A percentile compares a stretch with the other conserved stretches of the same genome.
Evolutionary conservation across 208 protist species (phyloP).

Genomic region (Angomonas deanei): DNA sequence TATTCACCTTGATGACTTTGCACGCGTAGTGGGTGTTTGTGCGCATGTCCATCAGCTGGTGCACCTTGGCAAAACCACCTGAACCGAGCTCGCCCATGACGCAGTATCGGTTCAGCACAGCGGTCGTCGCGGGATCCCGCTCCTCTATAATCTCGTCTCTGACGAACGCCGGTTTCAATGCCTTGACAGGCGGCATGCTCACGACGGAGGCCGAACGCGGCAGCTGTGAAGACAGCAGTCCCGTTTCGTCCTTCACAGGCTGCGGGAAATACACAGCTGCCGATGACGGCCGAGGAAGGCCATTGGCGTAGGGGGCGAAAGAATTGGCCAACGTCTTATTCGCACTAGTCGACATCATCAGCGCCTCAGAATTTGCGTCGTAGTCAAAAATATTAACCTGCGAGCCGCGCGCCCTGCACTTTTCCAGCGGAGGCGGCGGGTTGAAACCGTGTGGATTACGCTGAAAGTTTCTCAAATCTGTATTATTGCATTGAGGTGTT

Average conservation of each 20-base stretch:
- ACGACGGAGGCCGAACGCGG: neutral
- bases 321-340: neutral
- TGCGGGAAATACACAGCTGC: neutral
- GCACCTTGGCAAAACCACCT: conserved; percentile 63
- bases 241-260: neutral
- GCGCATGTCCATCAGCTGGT: conserved; percentile 36
- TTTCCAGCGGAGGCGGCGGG: neutral
- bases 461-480: neutral
- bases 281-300: neutral
- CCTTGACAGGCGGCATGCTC: no score
- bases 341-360: neutral
- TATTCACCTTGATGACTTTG: conserved; percentile 44
- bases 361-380: neutral
- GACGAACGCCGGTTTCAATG: neutral
- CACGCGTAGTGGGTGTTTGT: conserved; percentile 35
- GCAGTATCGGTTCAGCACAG: conserved; percentile 30
- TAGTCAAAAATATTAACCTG: conserved; percentile 7
- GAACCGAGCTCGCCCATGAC: conserved; percentile 51
- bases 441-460: neutral
- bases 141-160: conserved; percentile 35
- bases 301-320: neutral
- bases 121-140: conserved; percentile 18
- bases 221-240: neutral
- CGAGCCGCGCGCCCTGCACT: neutral
- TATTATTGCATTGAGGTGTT: neutral